phyloP scores from a whole-genome alignment of 83 land plant species.

The Larix sibirica region DNA sequence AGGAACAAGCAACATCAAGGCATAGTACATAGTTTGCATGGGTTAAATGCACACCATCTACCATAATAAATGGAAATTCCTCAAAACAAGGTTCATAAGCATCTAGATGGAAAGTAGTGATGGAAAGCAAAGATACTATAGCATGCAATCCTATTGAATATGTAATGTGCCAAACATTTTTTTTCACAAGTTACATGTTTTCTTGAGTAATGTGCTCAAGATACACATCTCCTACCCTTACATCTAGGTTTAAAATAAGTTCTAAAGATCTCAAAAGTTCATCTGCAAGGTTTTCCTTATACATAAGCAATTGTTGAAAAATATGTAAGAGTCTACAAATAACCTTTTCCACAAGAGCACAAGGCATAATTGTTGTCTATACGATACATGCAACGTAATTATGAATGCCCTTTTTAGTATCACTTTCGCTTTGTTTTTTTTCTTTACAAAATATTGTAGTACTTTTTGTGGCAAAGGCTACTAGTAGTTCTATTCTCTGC shows the following conservation, averaged over 20 bases:
- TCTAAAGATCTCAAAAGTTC: constrained; percentile 89
- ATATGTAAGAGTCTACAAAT: no score
- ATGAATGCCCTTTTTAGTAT: no score
- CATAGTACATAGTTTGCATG: constrained; percentile 72
- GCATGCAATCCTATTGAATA: constrained; percentile 76
- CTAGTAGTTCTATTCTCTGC: no score
- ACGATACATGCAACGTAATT: no score
- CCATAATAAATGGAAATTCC: constrained; percentile 59
- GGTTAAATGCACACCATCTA: constrained; percentile 58
- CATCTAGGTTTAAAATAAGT: constrained; percentile 84
- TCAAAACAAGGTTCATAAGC: constrained; percentile 77
- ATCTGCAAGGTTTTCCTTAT: constrained; percentile 64
- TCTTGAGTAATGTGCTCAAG: constrained; percentile 65
- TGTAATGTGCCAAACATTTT: constrained; percentile 64
- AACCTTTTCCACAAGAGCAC: no score
- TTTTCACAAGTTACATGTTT: constrained; percentile 58
- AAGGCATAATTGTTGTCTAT: no score
- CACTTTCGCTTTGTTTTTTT: no score
- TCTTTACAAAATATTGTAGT: no score
- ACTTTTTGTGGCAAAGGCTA: no score
- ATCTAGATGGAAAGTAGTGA: constrained; percentile 78
- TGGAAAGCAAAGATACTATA: constrained; percentile 64
- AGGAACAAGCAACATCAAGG: constrained; percentile 61
- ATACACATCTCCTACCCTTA: constrained; percentile 69
- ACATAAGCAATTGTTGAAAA: constrained; percentile 32